These are phyloP conservation scores for Stephania yunnanensis DNA, from an alignment of 164 flowering plant genomes.

Conservation along the genomic window DNA sequence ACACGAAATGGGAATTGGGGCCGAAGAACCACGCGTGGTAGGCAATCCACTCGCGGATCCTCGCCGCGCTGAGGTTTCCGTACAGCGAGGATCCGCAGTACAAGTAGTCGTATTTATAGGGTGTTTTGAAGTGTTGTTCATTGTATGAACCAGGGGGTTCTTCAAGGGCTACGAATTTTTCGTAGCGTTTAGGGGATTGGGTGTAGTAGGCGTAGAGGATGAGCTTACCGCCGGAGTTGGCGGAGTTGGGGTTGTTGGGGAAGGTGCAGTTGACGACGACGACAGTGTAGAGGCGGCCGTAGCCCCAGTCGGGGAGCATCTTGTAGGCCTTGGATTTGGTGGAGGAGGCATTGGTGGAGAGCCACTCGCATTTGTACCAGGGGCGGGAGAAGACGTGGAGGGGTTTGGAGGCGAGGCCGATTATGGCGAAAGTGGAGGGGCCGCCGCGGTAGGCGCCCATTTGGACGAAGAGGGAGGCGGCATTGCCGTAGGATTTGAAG, in stretches of 20 bases:
- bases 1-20: slow-evolving; percentile 49
- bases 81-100: slow-evolving; percentile 69
- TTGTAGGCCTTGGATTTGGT: slow-evolving; percentile 37
- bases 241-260: slow-evolving; percentile 33
- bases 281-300: slow-evolving; percentile 68
- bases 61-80: slow-evolving; percentile 48
- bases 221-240: slow-evolving; percentile 55
- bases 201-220: slow-evolving; percentile 45
- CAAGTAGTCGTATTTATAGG: slow-evolving; percentile 49
- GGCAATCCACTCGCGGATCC: slow-evolving; percentile 68
- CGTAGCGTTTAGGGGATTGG: slow-evolving; percentile 30
- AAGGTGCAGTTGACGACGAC: slow-evolving; percentile 68
- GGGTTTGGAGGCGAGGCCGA: slow-evolving; percentile 77
- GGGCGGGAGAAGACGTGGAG: slow-evolving; percentile 52
- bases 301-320: slow-evolving; percentile 77
- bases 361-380: slow-evolving; percentile 65
- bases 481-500: slow-evolving; percentile 45
- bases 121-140: slow-evolving; percentile 36
- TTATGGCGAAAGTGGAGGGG: slow-evolving; percentile 39
- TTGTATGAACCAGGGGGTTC: slow-evolving; percentile 42
- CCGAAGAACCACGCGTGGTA: slow-evolving; percentile 69
- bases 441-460: slow-evolving; percentile 85
- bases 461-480: slow-evolving; percentile 54
- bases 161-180: slow-evolving; percentile 39
- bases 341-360: slow-evolving; percentile 28